Conservation (phyloP, 345 rosid species). For the Eucalyptus pauciflora region DNA sequence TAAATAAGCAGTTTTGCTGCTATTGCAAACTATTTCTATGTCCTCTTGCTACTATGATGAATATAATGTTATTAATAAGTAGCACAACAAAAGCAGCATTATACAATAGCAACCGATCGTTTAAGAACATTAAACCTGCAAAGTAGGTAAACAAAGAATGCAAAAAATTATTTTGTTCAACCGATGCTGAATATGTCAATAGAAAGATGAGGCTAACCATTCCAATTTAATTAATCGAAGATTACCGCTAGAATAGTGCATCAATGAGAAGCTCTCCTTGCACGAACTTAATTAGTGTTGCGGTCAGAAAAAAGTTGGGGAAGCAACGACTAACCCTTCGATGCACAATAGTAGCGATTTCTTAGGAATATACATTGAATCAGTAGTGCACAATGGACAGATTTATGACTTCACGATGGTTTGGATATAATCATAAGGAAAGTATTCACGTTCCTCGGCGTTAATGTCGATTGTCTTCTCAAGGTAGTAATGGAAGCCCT, state of each 20-base stretch:
- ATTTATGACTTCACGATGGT: too few relatives aligned
- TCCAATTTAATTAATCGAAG: background rate
- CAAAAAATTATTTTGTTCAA: background rate
- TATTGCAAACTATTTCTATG: background rate
- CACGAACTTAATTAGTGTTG: background rate
- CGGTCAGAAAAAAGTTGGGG: too few relatives aligned
- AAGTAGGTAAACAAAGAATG: background rate
- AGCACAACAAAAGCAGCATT: background rate
- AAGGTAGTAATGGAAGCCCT: too few relatives aligned
- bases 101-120: background rate
- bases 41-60: background rate
- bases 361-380: too few relatives aligned
- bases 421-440: too few relatives aligned
- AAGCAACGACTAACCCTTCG: too few relatives aligned
- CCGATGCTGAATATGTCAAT: background rate
- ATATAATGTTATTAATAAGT: background rate
- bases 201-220: background rate
- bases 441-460: rapidly evolving
- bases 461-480: too few relatives aligned
- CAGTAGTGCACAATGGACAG: too few relatives aligned
- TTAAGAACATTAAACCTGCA: background rate
- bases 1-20: background rate
- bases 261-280: background rate
- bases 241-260: background rate
- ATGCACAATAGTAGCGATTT: too few relatives aligned